Base-by-base conservation (phyloP, 495 filamentous ascomycete species). In the Penicillium angulare region DNA sequence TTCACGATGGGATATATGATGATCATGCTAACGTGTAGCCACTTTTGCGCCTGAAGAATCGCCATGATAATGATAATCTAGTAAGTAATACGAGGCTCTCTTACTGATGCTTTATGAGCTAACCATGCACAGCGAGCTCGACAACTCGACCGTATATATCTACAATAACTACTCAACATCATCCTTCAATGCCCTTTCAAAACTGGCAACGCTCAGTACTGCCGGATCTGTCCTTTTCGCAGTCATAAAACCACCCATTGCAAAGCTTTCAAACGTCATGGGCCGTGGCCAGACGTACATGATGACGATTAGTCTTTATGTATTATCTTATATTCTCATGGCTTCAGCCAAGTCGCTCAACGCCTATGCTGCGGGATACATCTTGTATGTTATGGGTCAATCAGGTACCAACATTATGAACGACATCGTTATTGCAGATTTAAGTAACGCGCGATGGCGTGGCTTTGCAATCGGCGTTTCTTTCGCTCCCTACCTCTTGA, bases 31-130 rank as follows among this genome's bases (percentile, higher is more conserved):
- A 12, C 5, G 3, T 6, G 13, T 3, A 10, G 8, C 18, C 39
- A 47, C 59, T 64, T 38, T 63, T 12, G 22, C 3, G n/a, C 41
- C 9, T 34, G 47, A 57, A 64, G 68, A 22, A 35, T 66, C 42
- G 62, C 52, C 10, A 68, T 78, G 63, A 72, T 77, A 23, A 77
- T 76, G 73, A 61, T 77, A 44, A 67, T 72, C 27, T 78, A 73
- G 72, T 72, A 65, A 61, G 72, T 55, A 36, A 9, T 7, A 15
- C 13, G 17, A 9, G 3, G 27, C 3, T 17, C 0, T 15, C 1
- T 26, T 33, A 6, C 5, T 9, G 0, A 20, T n/a, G 7, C 18
- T 32, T 32, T 2, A 21, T 22, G 12, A 24, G 22, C 50, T 62
- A 31, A 43, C 48, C 27, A 2, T 5, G 20, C 13, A 1, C 32